Base-by-base conservation (phyloP, 2,329 filamentous ascomycete genomes). In the Dichotomopilus funicola region DNA sequence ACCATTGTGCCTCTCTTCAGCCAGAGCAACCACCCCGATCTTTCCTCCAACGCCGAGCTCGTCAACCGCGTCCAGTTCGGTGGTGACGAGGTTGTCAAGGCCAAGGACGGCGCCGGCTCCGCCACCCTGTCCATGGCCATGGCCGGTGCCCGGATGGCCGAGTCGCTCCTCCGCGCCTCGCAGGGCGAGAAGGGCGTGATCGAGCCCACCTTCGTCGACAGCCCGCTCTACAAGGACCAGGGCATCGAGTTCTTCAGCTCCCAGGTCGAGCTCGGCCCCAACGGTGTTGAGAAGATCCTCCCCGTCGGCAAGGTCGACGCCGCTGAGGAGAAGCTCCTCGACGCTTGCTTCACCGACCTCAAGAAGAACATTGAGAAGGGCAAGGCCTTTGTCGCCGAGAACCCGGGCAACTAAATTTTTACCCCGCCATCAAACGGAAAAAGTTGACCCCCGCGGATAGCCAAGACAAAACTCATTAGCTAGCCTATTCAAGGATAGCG, bases 101-200 rank as follows among this genome's bases (percentile, higher is more conserved):
- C 92, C 77, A 97, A 97, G 88, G 91, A 92, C 72, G 94, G 92
- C 75, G 91, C 91, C 69, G 92, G 92, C 68, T 96, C 91, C 66
- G 92, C 92, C 72, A 97, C 92, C 62, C 88, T 97, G 67, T 96
- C 91, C 79, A 99, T 99, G 92, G 92, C 92, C 70, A 92, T 96
- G 84, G 92, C 92, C 65, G 92, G 92, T 73, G 82, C 82, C 70
- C 82, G 83, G 74, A 80, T 86, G 75, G 90, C 94, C 67, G 91
- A 97, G 80, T 90, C 88, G 66, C 79, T 99, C 68, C 88, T 99
- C 77, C 91, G 90, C 76, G 94, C 94, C 68, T 79, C 88, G 58
- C 85, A 95, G 75, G 94, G 94, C 72, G 86, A 95, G 83, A 94
- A 91, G 85, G 90, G 90, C 71, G 87, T 99, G 67, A 73, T 95